These are phyloP conservation scores for Parmales sp. DNA, from an alignment of 108 stramenopile genomes.

Conservation along the genomic window DNA sequence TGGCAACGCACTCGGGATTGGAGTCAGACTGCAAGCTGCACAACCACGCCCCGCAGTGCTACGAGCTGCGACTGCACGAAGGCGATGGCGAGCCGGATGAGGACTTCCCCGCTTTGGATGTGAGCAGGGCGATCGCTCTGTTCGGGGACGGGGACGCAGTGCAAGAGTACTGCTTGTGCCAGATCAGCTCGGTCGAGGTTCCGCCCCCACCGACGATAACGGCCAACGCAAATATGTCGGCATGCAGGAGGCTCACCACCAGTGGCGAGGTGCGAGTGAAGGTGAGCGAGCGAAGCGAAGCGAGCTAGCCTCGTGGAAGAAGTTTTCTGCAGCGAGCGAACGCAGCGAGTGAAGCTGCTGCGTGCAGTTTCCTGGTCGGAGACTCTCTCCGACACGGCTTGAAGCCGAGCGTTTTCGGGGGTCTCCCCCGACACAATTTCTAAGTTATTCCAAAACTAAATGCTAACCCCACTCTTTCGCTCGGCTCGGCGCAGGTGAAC, in stretches of 20 bases:
- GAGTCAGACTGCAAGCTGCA: neutral
- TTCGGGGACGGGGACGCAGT: neutral
- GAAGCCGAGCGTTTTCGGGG: too few species aligned
- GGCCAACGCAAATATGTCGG: neutral
- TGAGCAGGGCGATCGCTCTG: neutral
- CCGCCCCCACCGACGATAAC: neutral
- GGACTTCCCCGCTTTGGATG: constrained; percentile 2
- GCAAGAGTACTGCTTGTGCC: neutral
- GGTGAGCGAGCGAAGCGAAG: neutral
- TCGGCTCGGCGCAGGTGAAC: too few species aligned
- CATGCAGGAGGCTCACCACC: neutral
- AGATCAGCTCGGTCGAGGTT: neutral
- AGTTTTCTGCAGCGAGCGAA: too few species aligned
- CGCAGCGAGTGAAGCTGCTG: too few species aligned
- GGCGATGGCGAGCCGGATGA: constrained; percentile 9
- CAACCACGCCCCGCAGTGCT: constrained; percentile 7
- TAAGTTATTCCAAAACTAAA: too few species aligned
- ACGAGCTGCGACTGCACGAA: constrained; percentile 3
- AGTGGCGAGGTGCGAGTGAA: neutral
- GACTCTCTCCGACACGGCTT: too few species aligned
- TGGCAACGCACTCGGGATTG: neutral
- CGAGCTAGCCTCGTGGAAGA: too few species aligned
- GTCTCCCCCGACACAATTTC: too few species aligned
- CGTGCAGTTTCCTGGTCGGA: too few species aligned
- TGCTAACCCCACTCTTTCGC: too few species aligned